Evolutionary conservation across 2,329 filamentous ascomycete genomes (phyloP).

Genomic region (Ascochyta pisi): DNA sequence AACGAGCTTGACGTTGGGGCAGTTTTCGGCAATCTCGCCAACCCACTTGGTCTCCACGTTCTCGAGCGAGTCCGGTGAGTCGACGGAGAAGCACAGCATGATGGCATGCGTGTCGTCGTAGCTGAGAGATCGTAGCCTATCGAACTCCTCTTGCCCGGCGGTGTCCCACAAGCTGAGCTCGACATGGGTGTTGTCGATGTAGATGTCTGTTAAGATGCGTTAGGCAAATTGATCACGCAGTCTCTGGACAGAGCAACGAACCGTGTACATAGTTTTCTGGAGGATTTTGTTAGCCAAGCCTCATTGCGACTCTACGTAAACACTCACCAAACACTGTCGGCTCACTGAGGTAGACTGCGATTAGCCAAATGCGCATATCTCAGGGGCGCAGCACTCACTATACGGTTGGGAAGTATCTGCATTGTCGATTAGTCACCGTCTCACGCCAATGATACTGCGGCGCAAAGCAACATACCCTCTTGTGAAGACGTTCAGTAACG

Average conservation of each 20-base stretch:
- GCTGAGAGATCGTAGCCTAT: constrained; percentile 90
- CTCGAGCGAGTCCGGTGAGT: constrained; percentile 94
- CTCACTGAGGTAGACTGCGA: constrained; percentile 61
- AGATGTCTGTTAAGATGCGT: constrained; percentile 73
- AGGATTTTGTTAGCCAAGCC: constrained; percentile 28
- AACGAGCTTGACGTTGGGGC: constrained; percentile 91
- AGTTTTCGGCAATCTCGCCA: constrained; percentile 96
- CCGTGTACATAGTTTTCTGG: constrained; percentile 96
- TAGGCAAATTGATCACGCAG: not conserved
- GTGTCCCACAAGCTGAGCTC: constrained; percentile 98
- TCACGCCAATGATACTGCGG: not conserved
- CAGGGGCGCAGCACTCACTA: constrained; percentile 65
- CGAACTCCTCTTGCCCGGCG: constrained; percentile 98
- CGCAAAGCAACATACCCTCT: constrained; percentile 73
- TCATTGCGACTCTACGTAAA: not conserved
- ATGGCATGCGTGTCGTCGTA: constrained; percentile 99
- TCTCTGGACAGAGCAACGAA: constrained; percentile 53
- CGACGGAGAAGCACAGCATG: constrained; percentile 97
- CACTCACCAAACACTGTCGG: constrained; percentile 83
- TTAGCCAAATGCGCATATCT: constrained; percentile 26
- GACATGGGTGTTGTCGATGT: constrained; percentile 96
- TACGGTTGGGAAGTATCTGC: constrained; percentile 93
- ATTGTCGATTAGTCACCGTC: constrained; percentile 11
- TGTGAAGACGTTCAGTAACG: constrained; percentile 96
- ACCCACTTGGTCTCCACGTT: constrained; percentile 99